Evolutionary conservation across 345 rosid species (phyloP), one percentile per base, ranked within the genome.

Genomic region (Gossypium mustelinum): DNA sequence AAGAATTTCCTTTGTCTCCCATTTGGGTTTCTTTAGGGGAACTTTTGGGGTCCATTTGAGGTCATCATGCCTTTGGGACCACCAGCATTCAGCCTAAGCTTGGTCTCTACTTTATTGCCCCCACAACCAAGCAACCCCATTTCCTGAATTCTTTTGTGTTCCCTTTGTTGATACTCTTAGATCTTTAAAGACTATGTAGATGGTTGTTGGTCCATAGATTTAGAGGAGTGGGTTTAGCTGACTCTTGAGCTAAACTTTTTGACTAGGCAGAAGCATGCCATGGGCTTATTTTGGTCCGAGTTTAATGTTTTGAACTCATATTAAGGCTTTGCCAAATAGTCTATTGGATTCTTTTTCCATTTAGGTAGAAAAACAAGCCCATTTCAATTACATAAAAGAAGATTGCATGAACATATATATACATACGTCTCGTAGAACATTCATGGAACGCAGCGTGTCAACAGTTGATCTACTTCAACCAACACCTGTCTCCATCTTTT

Each of bases 1-100:
- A 55, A 77, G 68, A 51, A 73, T 6, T 71, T 24, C 25, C 72
- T 70, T 45, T 83, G 90, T 84, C 88, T 63, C 84, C 89, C 82
- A 76, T 75, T 75, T 81, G 76, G 84, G 85, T 75, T 81, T 67
- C 54, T 25, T 25, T 57, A 65, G 48, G 51, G 45, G 73, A 65
- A 47, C 74, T 45, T 24, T 39, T 60, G 83, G 90, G 73, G 73
- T 70, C 88, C 90, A 70, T 63, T 11, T 41, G 56, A 48, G 62
- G 39, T 77, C 73, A 75, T 70, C 27, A 64, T 84, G 89, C 77
- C 76, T 27, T 24, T 9, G 63, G 83, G 87, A 77, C 85, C 85
- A 77, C 76, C 39, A 47, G 68, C 76, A 77, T 20, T 69, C 45
- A 72, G 48, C 79, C 44, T 52, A 22, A 51, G 75, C 74, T 59